Evolutionary conservation across 192 early-diverging fungal species (phyloP).

Genomic region (Rhizophlyctis rosea): DNA sequence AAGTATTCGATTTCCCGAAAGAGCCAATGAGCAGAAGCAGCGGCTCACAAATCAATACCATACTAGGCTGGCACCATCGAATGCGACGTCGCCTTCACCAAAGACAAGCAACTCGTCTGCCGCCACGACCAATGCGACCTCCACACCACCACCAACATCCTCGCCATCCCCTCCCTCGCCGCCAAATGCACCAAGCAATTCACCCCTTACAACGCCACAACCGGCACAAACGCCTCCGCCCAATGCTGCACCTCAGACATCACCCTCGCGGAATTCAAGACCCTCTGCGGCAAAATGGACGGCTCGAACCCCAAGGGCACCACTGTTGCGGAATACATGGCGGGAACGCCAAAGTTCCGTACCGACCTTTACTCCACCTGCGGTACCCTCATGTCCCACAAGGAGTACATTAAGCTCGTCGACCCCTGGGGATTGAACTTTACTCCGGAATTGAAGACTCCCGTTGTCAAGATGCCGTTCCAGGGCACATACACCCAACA

Average conservation of each 20-base stretch:
- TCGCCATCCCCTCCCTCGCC: conserved; percentile 7
- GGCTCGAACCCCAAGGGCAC: conserved; percentile 6
- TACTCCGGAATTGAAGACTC: conserved; percentile 21
- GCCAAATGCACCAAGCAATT: conserved; percentile 20
- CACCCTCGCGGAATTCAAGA: conserved; percentile 12
- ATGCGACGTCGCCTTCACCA: conserved; percentile 21
- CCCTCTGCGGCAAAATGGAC: conserved; percentile 21
- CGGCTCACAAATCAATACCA: too few species aligned
- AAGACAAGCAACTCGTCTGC: conserved; percentile 18
- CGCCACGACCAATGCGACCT: conserved; percentile 19
- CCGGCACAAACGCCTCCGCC: conserved; percentile 6
- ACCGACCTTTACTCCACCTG: conserved; percentile 8
- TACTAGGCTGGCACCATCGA: conserved; percentile 18
- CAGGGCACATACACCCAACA: conserved; percentile 4
- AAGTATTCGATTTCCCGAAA: too few species aligned
- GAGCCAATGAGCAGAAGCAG: too few species aligned
- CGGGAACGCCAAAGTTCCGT: conserved; percentile 9
- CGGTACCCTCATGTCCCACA: conserved; percentile 12
- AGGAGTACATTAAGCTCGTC: conserved; percentile 13
- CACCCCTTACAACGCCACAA: conserved; percentile 9
- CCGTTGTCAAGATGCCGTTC: conserved; percentile 14
- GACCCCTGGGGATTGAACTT: conserved; percentile 11
- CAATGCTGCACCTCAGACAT: conserved; percentile 23
- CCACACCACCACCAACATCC: conserved; percentile 21
- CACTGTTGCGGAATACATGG: conserved; percentile 1